Evolutionary conservation across 2,329 filamentous ascomycete genomes (phyloP).

Genomic region (Colletotrichum navitas): DNA sequence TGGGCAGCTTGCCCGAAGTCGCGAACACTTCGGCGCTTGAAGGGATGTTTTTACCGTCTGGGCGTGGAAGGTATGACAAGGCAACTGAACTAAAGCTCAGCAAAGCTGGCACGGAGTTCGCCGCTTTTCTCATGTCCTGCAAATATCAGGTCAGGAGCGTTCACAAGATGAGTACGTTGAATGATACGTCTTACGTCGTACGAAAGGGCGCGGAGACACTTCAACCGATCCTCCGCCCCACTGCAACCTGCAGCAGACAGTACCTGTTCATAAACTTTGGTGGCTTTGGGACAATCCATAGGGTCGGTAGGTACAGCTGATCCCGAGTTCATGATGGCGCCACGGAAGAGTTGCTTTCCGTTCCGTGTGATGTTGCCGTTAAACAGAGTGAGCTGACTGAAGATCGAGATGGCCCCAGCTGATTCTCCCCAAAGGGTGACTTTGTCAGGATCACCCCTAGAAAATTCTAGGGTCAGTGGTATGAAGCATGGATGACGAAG

Average conservation of each 20-base stretch:
- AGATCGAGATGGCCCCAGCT: constrained; percentile 70
- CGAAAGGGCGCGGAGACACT: constrained; percentile 67
- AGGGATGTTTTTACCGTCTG: constrained; percentile 67
- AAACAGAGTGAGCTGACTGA: constrained; percentile 72
- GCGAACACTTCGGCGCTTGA: constrained; percentile 65
- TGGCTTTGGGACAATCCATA: constrained; percentile 68
- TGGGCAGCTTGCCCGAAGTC: constrained; percentile 62
- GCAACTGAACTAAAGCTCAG: constrained; percentile 68
- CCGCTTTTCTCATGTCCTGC: constrained; percentile 63
- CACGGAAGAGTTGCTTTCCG: constrained; percentile 72
- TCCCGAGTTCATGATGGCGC: constrained; percentile 74
- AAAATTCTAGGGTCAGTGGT: not conserved
- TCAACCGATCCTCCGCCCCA: constrained; percentile 59
- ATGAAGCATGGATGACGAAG: too few species aligned
- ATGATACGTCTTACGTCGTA: constrained; percentile 62
- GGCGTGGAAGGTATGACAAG: constrained; percentile 72
- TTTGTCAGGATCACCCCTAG: constrained; percentile 70
- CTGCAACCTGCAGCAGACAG: constrained; percentile 66
- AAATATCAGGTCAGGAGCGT: constrained; percentile 67
- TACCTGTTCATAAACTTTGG: constrained; percentile 66
- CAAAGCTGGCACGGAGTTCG: constrained; percentile 69
- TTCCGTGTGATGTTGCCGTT: constrained; percentile 66
- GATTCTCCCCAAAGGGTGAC: constrained; percentile 76
- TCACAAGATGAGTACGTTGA: constrained; percentile 58
- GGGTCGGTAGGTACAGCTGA: constrained; percentile 62